Evolutionary conservation across 2,329 filamentous ascomycete species (phyloP).

Genomic region (Grosmannia penicillata): DNA sequence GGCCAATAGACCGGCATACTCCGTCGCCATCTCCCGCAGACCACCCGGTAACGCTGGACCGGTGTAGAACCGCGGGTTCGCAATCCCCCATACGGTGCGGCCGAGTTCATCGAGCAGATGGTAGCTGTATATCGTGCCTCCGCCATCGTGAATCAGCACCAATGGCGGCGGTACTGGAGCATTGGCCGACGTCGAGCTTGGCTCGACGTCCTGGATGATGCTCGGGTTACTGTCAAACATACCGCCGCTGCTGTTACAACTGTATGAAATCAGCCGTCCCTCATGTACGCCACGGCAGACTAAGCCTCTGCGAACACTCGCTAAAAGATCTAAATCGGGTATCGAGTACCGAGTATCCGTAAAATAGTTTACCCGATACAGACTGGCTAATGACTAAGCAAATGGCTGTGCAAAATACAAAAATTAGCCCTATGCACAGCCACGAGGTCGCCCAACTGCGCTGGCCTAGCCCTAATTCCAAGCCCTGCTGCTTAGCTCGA

Average conservation of each 20-base stretch:
- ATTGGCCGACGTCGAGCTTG: constrained; percentile 5
- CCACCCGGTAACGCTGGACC: constrained; percentile 33
- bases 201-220: constrained; percentile 10
- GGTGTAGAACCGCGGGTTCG: constrained; percentile 36
- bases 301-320: no score
- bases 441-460: neutral
- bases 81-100: constrained; percentile 37
- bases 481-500: neutral
- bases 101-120: constrained; percentile 33
- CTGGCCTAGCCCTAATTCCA: constrained; percentile 5
- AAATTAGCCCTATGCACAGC: neutral
- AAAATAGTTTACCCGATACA: no score
- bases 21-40: constrained; percentile 35
- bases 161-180: constrained; percentile 23
- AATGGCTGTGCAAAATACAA: no score
- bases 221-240: constrained; percentile 13
- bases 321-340: no score
- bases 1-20: constrained; percentile 33
- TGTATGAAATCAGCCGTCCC: no score
- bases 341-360: no score
- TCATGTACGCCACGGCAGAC: no score
- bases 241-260: no score
- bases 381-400: no score
- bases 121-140: constrained; percentile 44
- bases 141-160: constrained; percentile 45